Base-by-base conservation (phyloP, 495 filamentous ascomycete genomes). In the Immersiella caudata region DNA sequence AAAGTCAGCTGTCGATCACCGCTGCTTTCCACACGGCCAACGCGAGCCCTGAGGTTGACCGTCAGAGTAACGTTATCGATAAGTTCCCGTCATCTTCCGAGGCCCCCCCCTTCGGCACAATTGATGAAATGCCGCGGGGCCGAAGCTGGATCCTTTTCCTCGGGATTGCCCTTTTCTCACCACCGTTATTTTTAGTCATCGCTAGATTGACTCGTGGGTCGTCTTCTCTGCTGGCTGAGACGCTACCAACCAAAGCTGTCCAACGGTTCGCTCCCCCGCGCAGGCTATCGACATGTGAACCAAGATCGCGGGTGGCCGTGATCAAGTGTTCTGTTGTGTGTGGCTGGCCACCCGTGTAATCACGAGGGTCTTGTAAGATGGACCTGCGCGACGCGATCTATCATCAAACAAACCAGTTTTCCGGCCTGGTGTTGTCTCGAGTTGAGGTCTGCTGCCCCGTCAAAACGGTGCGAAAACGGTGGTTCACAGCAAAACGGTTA, bases 111-210 rank as follows among this genome's bases (percentile, higher is more conserved):
- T 18, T 46, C 24, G 56, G 56, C 56, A 60, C 33, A 35, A 60
- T 27, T 25, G 26, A 36, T 20, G 16, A 36, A 60, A 35, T 60
- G 57, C 57, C 25, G 57, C 26, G 57, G 16, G 18, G 24, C 57
- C 57, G 26, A 29, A 21, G 29, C 9, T n/a, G 21, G 57, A 29
- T 22, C 16, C 57, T 60, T 7, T 24, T 21, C 6, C 21, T 62
- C 60, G 60, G 60, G 20, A 62, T 62, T 49, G n/a, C 18, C 60
- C 60, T 5, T 49, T 62, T 46, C 21, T 14, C 5, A 25, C 40
- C 36, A 46, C 60, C 60, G 60, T 62, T 62, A 62, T 62, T 62
- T 62, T 62, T 62, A 62, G 60, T 62, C 36, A 62, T 60, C 57
- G 60, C 60, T 20, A 21, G 26, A 33, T 29, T 36, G 26, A 60